Evolutionary conservation across 106 monocot genomes (phyloP).

Genomic region (Phalaenopsis equestris): DNA sequence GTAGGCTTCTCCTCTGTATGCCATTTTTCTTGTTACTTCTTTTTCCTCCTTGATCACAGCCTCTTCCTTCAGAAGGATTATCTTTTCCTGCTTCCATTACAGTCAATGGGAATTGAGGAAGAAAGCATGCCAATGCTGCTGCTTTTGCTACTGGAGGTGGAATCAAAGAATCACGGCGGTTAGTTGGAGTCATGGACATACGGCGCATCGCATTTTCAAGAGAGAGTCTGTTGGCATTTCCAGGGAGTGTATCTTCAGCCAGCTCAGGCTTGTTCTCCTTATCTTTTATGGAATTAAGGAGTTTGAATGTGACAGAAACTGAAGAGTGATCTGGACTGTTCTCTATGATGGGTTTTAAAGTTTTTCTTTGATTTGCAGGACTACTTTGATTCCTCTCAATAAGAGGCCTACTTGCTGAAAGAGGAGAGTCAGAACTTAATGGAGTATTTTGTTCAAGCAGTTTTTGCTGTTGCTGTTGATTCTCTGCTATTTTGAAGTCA

Average conservation of each 20-base stretch:
- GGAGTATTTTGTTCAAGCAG: constrained; percentile 4
- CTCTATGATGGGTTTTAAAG: background rate
- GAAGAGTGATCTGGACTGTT: background rate
- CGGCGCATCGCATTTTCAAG: constrained; percentile 14
- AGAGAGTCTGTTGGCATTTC: constrained; percentile 29
- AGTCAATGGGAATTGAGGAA: constrained; percentile 7
- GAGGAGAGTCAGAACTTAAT: background rate
- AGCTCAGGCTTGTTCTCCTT: constrained; percentile 65
- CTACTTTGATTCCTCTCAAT: constrained; percentile 19
- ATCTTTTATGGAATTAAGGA: constrained; percentile 23
- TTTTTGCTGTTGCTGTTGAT: constrained; percentile 39
- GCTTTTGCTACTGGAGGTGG: constrained; percentile 30
- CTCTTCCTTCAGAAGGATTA: constrained; percentile 1
- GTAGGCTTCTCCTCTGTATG: constrained; percentile 60
- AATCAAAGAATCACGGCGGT: constrained; percentile 44
- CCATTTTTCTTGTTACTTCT: constrained; percentile 38
- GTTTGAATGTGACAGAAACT: constrained; percentile 12
- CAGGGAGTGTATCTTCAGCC: constrained; percentile 12
- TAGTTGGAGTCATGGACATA: constrained; percentile 15
- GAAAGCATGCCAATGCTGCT: background rate
- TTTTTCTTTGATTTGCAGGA: constrained; percentile 24
- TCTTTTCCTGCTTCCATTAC: background rate
- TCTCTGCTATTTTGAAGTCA: constrained; percentile 65
- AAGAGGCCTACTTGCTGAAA: constrained; percentile 1
- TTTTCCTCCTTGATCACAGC: constrained; percentile 2